These are phyloP conservation scores for Asterophora lycoperdoides DNA, from an alignment of 768 basidiomycete species.

Conservation along the genomic window DNA sequence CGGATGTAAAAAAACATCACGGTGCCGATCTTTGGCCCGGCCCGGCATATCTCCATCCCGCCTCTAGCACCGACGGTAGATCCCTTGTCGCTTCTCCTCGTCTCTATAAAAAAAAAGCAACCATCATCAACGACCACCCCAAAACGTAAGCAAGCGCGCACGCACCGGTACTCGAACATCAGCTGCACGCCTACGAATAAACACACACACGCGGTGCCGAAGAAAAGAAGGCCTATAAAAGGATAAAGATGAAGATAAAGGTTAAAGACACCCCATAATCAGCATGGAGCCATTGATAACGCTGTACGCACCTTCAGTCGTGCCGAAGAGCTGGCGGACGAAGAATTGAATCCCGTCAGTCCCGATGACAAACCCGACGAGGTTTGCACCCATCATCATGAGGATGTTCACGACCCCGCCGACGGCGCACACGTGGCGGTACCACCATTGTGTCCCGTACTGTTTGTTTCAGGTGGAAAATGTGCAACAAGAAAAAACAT, in stretches of 20 bases:
- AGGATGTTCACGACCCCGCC: slow-evolving; percentile 83
- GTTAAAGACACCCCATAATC: too few relatives aligned
- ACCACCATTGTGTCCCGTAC: slow-evolving; percentile 74
- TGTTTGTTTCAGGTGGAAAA: slow-evolving; percentile 25
- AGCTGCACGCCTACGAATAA: slow-evolving; percentile 82
- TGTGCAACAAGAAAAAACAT: background rate
- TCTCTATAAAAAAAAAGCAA: slow-evolving; percentile 39
- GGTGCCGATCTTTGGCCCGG: too few relatives aligned
- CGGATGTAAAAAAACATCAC: too few relatives aligned
- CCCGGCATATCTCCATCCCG: background rate
- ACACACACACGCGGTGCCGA: slow-evolving; percentile 52
- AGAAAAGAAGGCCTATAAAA: slow-evolving; percentile 58
- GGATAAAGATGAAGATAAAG: background rate
- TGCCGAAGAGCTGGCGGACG: slow-evolving; percentile 54
- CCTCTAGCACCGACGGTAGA: slow-evolving; percentile 43
- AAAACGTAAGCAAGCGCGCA: background rate
- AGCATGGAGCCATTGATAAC: too few relatives aligned
- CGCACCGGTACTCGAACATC: slow-evolving; percentile 93
- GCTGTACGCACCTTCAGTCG: slow-evolving; percentile 51
- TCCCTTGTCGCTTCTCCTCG: slow-evolving; percentile 66
- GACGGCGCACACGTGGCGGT: slow-evolving; percentile 76
- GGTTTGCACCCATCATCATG: slow-evolving; percentile 88
- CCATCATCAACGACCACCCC: too few relatives aligned
- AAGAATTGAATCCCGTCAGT: slow-evolving; percentile 74
- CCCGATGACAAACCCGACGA: slow-evolving; percentile 93